Percentiles rank a stretch among this genome's conserved stretches.
These are phyloP conservation scores for Paramecium biaurelia DNA, from an alignment of 73 alveolate genomes.

Conservation along the genomic window DNA sequence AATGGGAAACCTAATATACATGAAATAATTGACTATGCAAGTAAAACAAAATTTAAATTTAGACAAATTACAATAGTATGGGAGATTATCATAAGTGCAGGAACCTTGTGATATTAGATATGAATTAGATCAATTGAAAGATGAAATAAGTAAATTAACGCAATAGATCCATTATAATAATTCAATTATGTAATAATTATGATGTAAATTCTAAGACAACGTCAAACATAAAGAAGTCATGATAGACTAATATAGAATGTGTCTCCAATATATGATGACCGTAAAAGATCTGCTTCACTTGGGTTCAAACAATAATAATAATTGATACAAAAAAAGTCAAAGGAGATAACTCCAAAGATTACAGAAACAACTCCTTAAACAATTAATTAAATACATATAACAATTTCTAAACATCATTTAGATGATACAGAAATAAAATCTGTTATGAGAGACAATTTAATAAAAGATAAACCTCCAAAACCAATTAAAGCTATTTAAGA, in stretches of 20 bases:
- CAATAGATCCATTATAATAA: conserved; percentile 2
- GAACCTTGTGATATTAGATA: conserved; percentile 18
- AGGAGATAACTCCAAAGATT: conserved; percentile 30
- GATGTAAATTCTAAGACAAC: not conserved
- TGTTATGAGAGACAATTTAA: conserved; percentile 23
- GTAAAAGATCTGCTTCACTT: conserved; percentile 23
- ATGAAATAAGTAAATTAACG: conserved; percentile 27
- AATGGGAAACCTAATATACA: conserved; percentile 7
- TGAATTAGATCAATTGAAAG: conserved; percentile 31
- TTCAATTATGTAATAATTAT: not conserved
- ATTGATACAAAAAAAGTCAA: not conserved
- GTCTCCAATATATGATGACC: not conserved
- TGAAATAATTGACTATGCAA: conserved; percentile 18
- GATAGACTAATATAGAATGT: not conserved
- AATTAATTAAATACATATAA: not conserved
- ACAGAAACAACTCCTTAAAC: conserved; percentile 23
- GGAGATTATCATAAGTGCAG: not conserved
- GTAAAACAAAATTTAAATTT: not conserved
- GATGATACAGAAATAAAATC: conserved; percentile 46
- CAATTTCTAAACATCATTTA: conserved; percentile 30
- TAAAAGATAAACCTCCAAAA: conserved; percentile 37
- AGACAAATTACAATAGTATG: not conserved
- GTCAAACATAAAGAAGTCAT: not conserved
- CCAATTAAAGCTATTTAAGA: not conserved
- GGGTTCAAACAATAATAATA: not conserved